Evolutionary conservation across 768 basidiomycete genomes (phyloP), one percentile per base, ranked within the genome.

Genomic region (Suillus cothurnatus): DNA sequence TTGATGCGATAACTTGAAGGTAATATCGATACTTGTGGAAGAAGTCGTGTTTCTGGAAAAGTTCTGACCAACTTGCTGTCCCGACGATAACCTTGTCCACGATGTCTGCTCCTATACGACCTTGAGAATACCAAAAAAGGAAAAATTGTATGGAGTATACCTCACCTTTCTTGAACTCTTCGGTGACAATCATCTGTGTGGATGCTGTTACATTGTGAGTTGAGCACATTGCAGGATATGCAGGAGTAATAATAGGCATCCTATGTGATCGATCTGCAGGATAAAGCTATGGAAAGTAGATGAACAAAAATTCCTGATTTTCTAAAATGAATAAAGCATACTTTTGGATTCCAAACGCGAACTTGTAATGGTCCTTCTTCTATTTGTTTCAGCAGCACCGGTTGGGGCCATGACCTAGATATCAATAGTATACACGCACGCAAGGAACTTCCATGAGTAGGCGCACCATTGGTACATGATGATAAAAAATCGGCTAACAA

Each of bases 241-340:
- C 96, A 4, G 97, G 97, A 2, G 97, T 99, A 71, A 99, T 99
- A 72, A 99, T 98, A 15, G 97, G 97, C 97, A 99, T 99, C 69
- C 94, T 86, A 79, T 99, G 97, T n/a, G 93, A 86, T 64, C 93
- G 85, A 77, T 98, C 95, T 66, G 87, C 87, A 6, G 95, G 95
- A 76, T 97, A 98, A 62, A 97, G 77, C 92, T 96, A 65, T 34
- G 26, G 45, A n/a, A 59, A 15, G 23, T 53, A 38, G 47, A 53
- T 73, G 11, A 72, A 61, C 21, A 17, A 15, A 26, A 15, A 7
- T 3, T 23, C 32, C 8, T 0, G 15, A 28, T 34, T n/a, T 1
- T 7, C 9, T 9, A 5, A 43, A 36, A 39, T 5, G 14, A 34
- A 41, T 31, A 34, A 47, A 1, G 50, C 80, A 23, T 72, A 92